Evolutionary conservation across 1,284 basidiomycete species (phyloP).

Genomic region (Austroboletus niveus): DNA sequence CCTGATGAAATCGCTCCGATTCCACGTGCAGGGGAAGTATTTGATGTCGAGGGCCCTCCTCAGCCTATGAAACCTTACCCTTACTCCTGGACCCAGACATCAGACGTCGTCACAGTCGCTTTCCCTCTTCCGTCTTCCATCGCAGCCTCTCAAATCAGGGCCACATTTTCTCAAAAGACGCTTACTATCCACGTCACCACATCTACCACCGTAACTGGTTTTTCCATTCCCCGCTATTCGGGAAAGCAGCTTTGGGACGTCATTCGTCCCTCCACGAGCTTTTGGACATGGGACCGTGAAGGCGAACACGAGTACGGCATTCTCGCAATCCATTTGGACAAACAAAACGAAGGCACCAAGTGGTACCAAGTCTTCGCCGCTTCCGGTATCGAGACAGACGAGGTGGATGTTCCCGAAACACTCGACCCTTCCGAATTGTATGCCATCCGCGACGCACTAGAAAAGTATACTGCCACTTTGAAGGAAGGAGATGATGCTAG

Average conservation of each 20-base stretch:
- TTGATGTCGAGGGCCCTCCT: constrained; percentile 37
- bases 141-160: constrained; percentile 59
- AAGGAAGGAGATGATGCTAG: constrained; percentile 55
- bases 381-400: constrained; percentile 42
- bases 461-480: constrained; percentile 77
- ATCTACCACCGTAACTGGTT: constrained; percentile 25
- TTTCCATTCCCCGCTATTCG: constrained; percentile 58
- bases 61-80: constrained; percentile 54
- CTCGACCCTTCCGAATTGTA: constrained; percentile 82
- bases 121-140: constrained; percentile 78
- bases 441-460: constrained; percentile 74
- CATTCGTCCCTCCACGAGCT: constrained; percentile 68
- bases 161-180: constrained; percentile 63
- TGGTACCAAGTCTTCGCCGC: constrained; percentile 82
- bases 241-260: constrained; percentile 72
- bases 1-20: constrained; percentile 66
- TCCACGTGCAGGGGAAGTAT: constrained; percentile 56
- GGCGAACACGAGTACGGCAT: constrained; percentile 64
- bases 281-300: constrained; percentile 87
- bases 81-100: constrained; percentile 90
- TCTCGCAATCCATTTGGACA: constrained; percentile 83
- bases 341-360: constrained; percentile 73
- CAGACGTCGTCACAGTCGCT: constrained; percentile 78
- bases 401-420: constrained; percentile 84
- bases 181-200: constrained; percentile 64